phyloP scores from a whole-genome alignment of 2,329 filamentous ascomycete genomes.

The Fusarium sp. region DNA sequence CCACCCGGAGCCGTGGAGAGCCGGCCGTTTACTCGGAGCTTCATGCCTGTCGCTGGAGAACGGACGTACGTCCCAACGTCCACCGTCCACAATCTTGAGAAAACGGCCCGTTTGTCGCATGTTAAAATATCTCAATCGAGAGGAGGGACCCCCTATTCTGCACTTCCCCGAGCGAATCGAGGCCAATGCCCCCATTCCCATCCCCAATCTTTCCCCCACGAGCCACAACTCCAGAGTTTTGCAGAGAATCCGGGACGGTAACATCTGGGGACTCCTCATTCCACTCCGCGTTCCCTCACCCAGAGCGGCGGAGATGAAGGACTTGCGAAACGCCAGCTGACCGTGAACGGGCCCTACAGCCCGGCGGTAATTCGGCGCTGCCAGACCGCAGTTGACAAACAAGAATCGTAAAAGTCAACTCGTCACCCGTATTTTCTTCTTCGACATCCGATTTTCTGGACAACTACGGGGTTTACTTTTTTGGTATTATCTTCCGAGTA shows the following conservation, averaged over 20 bases:
- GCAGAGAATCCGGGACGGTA: slow-evolving; percentile 9
- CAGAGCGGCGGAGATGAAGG: slow-evolving; percentile 26
- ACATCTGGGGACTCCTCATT: slow-evolving; percentile 35
- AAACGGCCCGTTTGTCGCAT: slow-evolving; percentile 37
- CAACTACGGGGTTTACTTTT: not conserved
- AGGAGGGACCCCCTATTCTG: slow-evolving; percentile 25
- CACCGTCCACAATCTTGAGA: slow-evolving; percentile 3
- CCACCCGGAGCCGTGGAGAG: slow-evolving; percentile 41
- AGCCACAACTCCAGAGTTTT: slow-evolving; percentile 25
- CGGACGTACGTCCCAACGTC: slow-evolving; percentile 17
- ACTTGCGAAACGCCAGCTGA: slow-evolving; percentile 33
- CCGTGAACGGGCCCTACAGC: slow-evolving; percentile 25
- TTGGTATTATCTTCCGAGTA: slow-evolving; percentile 11
- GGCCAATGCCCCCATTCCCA: not conserved
- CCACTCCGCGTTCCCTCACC: slow-evolving; percentile 13
- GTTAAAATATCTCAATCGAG: slow-evolving; percentile 28
- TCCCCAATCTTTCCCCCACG: slow-evolving; percentile 15
- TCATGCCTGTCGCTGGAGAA: slow-evolving; percentile 43
- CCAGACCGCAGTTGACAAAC: not conserved
- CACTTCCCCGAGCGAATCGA: slow-evolving; percentile 18
- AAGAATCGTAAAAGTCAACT: slow-evolving; percentile 1
- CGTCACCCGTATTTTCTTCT: slow-evolving; percentile 30
- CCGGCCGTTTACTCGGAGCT: slow-evolving; percentile 43
- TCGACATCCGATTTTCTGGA: slow-evolving; percentile 20
- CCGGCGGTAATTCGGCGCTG: slow-evolving; percentile 37